phyloP scores from a whole-genome alignment of 2,329 filamentous ascomycete genomes.

The Aspergillus uvarum region DNA sequence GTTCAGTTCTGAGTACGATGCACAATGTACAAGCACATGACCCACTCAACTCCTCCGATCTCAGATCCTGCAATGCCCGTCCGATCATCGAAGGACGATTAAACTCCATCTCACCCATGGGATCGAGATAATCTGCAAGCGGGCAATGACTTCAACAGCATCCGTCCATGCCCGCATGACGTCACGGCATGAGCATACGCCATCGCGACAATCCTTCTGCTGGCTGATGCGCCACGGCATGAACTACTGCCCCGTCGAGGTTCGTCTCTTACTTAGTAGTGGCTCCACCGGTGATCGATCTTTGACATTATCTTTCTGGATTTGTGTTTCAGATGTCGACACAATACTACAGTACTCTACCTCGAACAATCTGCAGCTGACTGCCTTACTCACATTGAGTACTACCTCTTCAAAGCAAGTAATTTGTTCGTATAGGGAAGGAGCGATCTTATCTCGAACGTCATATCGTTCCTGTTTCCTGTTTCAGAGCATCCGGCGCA shows the following conservation, averaged over 20 bases:
- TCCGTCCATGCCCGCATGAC: conserved; percentile 32
- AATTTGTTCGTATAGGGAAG: neutral
- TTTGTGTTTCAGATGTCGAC: neutral
- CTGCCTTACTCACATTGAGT: too few species aligned
- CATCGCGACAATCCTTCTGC: neutral
- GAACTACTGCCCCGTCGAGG: too few species aligned
- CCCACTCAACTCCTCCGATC: too few species aligned
- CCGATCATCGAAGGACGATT: neutral
- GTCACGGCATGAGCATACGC: conserved; percentile 21
- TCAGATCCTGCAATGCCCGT: too few species aligned
- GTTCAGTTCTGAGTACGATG: too few species aligned
- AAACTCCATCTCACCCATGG: neutral
- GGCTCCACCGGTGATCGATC: too few species aligned
- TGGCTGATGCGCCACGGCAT: too few species aligned
- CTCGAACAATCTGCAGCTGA: neutral
- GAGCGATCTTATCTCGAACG: neutral
- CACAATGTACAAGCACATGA: too few species aligned
- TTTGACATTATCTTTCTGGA: too few species aligned
- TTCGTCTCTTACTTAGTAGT: too few species aligned
- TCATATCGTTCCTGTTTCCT: too few species aligned
- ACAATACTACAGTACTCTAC: neutral
- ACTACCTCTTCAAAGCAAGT: too few species aligned
- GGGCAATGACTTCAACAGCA: conserved; percentile 30
- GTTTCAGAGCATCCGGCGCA: neutral
- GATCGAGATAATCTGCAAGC: conserved; percentile 17